A percentile compares a stretch with the other conserved stretches of the same genome.
phyloP scores from a whole-genome alignment of 495 filamentous ascomycete species.

The Penicillium flavigenum region DNA sequence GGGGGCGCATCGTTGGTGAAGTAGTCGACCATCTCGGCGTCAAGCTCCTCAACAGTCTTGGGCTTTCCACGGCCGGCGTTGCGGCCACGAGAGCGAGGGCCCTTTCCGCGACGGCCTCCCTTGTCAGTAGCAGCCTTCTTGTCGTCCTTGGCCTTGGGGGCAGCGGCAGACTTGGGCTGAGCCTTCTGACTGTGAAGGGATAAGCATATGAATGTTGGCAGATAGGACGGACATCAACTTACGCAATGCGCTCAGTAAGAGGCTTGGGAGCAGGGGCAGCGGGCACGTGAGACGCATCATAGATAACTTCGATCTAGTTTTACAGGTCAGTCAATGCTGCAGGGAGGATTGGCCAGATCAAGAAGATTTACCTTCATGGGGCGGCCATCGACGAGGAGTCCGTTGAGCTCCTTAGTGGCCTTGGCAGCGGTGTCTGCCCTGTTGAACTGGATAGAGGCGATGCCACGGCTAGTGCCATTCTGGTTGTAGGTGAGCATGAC shows the following conservation, averaged over 20 bases:
- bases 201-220: conserved; percentile 14
- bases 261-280: conserved; percentile 64
- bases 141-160: conserved; percentile 55
- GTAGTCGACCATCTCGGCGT: conserved; percentile 93
- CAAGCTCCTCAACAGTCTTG: conserved; percentile 88
- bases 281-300: conserved; percentile 70
- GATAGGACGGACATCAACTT: conserved; percentile 31
- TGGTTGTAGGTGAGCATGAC: conserved; percentile 89
- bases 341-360: not conserved
- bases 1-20: conserved; percentile 52
- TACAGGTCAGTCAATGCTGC: conserved; percentile 22
- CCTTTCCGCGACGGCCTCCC: conserved; percentile 7
- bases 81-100: conserved; percentile 45
- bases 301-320: conserved; percentile 79
- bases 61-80: conserved; percentile 61
- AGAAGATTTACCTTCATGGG: conserved; percentile 75
- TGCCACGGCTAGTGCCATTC: conserved; percentile 84
- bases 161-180: conserved; percentile 81
- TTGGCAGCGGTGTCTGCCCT: conserved; percentile 75
- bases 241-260: conserved; percentile 85
- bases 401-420: conserved; percentile 78
- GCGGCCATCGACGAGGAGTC: conserved; percentile 80
- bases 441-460: conserved; percentile 76
- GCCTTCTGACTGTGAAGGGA: conserved; percentile 57
- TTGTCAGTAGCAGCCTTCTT: conserved; percentile 9